These are phyloP conservation scores for Trichomonas tenax DNA, from an alignment of 208 protist species.

Conservation along the genomic window DNA sequence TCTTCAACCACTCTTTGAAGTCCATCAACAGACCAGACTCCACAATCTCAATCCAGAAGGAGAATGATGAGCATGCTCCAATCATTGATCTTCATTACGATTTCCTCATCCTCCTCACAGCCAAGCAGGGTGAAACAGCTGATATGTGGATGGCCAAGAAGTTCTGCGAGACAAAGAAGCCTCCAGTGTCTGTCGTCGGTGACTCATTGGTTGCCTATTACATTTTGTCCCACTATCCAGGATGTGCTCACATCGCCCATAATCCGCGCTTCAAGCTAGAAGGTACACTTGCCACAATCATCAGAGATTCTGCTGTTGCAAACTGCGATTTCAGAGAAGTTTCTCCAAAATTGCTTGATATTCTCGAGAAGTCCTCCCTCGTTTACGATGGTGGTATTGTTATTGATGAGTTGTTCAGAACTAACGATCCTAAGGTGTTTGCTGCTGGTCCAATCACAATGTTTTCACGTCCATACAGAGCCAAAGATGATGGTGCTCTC, in stretches of 20 bases:
- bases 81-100: neutral
- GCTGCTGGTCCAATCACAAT: neutral
- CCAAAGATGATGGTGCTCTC: neutral
- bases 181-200: neutral
- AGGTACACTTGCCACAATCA: neutral
- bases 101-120: neutral
- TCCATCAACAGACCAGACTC: neutral
- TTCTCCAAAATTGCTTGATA: neutral
- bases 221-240: neutral
- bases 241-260: neutral
- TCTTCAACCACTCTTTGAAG: neutral
- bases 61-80: neutral
- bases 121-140: neutral
- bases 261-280: slow-evolving; percentile 7
- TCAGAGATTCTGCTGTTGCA: neutral
- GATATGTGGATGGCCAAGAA: slow-evolving; percentile 22
- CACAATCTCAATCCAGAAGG: neutral
- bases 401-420: slow-evolving; percentile 3
- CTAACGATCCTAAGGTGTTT: neutral
- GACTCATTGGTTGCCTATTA: neutral
- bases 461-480: neutral
- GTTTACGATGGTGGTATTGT: slow-evolving; percentile 20
- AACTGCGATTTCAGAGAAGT: slow-evolving; percentile 18
- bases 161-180: neutral
- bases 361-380: neutral